Evolutionary conservation across 2,329 filamentous ascomycete species (phyloP).

Genomic region (Tolypocladium tropicale): DNA sequence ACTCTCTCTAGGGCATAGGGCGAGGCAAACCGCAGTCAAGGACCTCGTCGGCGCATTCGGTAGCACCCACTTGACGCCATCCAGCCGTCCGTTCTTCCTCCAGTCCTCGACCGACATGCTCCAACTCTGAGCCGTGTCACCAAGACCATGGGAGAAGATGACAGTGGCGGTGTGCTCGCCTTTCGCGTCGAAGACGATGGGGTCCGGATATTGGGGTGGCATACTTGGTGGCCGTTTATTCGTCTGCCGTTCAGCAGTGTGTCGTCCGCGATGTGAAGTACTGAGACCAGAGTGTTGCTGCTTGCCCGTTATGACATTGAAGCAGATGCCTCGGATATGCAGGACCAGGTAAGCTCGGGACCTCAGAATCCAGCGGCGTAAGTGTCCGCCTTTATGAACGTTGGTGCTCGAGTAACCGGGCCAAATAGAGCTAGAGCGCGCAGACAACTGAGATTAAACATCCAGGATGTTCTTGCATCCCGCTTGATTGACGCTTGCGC

Average conservation of each 20-base stretch:
- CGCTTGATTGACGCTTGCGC: not conserved
- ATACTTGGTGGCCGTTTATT: not conserved
- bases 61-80: constrained; percentile 80
- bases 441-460: not conserved
- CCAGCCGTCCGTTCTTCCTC: constrained; percentile 64
- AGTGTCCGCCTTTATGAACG: not conserved
- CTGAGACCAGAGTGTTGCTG: not conserved
- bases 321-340: too few relatives aligned
- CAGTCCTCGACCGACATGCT: constrained; percentile 71
- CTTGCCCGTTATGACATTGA: too few relatives aligned
- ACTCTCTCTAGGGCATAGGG: too few relatives aligned
- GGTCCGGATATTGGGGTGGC: constrained; percentile 11
- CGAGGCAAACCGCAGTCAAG: constrained; percentile 51
- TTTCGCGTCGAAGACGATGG: constrained; percentile 63
- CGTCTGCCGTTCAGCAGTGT: not conserved
- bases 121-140: constrained; percentile 68
- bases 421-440: too few relatives aligned
- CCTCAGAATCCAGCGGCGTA: too few relatives aligned
- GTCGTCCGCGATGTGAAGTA: not conserved
- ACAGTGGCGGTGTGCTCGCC: constrained; percentile 78
- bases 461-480: not conserved
- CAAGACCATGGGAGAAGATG: constrained; percentile 80
- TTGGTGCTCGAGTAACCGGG: too few relatives aligned
- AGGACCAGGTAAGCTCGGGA: too few relatives aligned
- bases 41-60: constrained; percentile 75